These are phyloP conservation scores for Artemisia tridentata DNA, from an alignment of 129 eudicot species.

Conservation along the genomic window DNA sequence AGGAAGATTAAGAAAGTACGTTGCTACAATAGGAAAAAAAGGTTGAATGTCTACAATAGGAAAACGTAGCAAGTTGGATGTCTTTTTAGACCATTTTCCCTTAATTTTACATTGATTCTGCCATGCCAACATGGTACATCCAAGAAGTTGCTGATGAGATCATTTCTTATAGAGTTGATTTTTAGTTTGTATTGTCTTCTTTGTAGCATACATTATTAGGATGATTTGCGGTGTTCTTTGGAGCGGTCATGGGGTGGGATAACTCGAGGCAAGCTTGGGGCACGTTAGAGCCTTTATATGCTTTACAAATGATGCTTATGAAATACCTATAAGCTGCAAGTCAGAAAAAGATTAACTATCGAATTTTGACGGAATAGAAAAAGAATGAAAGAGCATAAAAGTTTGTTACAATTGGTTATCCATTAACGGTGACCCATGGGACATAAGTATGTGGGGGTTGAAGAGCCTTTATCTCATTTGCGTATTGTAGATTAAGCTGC, in stretches of 20 bases:
- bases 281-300: conserved; percentile 61
- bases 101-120: conserved; percentile 27
- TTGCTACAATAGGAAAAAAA: too few species aligned
- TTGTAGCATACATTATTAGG: conserved; percentile 40
- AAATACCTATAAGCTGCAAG: conserved; percentile 58
- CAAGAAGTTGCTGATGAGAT: conserved; percentile 35
- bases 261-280: conserved; percentile 56
- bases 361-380: too few species aligned
- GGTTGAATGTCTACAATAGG: too few species aligned
- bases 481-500: conserved; percentile 75
- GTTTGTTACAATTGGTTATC: conserved; percentile 52
- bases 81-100: too few species aligned
- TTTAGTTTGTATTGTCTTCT: conserved; percentile 26
- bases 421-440: conserved; percentile 90
- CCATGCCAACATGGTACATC: conserved; percentile 30
- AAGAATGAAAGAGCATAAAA: too few species aligned
- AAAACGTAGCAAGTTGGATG: too few species aligned
- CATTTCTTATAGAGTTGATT: conserved; percentile 17
- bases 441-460: conserved; percentile 85
- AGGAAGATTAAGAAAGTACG: too few species aligned
- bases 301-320: conserved; percentile 62
- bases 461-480: conserved; percentile 67
- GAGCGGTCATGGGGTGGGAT: conserved; percentile 22
- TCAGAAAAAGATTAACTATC: background rate
- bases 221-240: conserved; percentile 23